Conservation (phyloP, 768 basidiomycete genomes). For the Phlebiopsis gigantea region DNA sequence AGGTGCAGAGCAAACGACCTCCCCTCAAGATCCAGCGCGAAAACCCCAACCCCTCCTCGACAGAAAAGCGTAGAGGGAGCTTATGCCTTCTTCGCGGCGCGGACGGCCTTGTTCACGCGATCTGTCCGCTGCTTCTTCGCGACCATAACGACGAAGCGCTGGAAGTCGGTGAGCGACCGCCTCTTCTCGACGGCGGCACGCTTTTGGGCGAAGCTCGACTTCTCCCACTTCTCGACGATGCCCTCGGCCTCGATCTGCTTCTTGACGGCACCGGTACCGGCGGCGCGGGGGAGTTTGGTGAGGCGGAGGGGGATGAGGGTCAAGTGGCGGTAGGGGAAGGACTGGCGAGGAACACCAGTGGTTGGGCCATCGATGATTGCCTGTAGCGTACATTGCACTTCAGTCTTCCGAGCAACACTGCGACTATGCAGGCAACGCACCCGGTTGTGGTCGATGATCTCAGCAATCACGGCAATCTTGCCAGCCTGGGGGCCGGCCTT, state of each 20-base stretch:
- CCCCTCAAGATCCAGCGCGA: constrained; percentile 1
- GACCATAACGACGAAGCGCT: constrained; percentile 82
- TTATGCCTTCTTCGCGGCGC: constrained; percentile 52
- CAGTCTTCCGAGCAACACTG: background rate
- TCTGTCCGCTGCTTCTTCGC: constrained; percentile 87
- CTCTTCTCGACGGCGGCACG: constrained; percentile 69
- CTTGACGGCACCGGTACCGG: constrained; percentile 76
- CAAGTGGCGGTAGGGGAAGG: constrained; percentile 88
- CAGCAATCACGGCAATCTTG: constrained; percentile 90
- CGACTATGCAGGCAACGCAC: constrained; percentile 42
- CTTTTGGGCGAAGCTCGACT: constrained; percentile 85
- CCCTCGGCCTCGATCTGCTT: constrained; percentile 87
- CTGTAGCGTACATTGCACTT: constrained; percentile 34
- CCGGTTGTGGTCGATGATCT: constrained; percentile 99
- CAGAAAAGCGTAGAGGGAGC: background rate
- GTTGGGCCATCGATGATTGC: constrained; percentile 94
- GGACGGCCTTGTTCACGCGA: constrained; percentile 62
- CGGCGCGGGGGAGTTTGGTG: constrained; percentile 79
- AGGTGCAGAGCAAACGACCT: constrained; percentile 7
- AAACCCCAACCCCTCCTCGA: background rate
- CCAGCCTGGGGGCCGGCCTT: constrained; percentile 81
- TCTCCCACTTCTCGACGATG: constrained; percentile 83
- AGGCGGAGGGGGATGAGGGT: constrained; percentile 84
- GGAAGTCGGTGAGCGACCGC: constrained; percentile 82
- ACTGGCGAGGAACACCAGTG: constrained; percentile 87